Conservation (phyloP, 1,284 basidiomycete species). For the Cryptococcus maquisensis region DNA sequence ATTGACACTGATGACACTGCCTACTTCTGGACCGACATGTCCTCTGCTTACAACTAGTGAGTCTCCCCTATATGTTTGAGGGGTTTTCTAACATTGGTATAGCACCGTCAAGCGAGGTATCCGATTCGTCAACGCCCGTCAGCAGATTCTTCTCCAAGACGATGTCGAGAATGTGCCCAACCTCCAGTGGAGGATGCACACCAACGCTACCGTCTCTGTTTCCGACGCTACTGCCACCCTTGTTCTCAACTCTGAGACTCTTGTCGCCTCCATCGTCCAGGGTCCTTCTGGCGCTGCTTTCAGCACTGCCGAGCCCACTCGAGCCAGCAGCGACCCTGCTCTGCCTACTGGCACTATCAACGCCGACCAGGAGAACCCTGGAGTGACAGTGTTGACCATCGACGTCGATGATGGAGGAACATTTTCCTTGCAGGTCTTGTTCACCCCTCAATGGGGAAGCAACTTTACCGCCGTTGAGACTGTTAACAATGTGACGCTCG, state of each 20-base stretch:
- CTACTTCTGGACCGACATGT: slow-evolving; percentile 76
- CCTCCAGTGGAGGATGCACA: slow-evolving; percentile 92
- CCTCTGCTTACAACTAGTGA: slow-evolving; percentile 64
- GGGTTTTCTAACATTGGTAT: not conserved
- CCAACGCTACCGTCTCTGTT: slow-evolving; percentile 57
- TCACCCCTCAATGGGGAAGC: slow-evolving; percentile 75
- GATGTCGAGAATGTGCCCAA: slow-evolving; percentile 59
- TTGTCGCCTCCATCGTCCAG: slow-evolving; percentile 55
- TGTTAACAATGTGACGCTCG: slow-evolving; percentile 63
- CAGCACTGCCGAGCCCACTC: slow-evolving; percentile 38
- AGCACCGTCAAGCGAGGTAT: slow-evolving; percentile 69
- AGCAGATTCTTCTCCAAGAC: slow-evolving; percentile 87
- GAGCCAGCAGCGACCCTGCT: slow-evolving; percentile 61
- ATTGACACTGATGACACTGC: slow-evolving; percentile 69
- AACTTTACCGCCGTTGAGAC: slow-evolving; percentile 59
- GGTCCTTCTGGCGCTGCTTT: slow-evolving; percentile 45
- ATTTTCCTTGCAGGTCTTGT: slow-evolving; percentile 70
- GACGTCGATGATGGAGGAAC: slow-evolving; percentile 61
- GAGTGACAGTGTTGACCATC: slow-evolving; percentile 75
- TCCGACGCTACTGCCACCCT: slow-evolving; percentile 60
- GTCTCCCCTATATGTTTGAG: not conserved
- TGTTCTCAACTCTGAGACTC: slow-evolving; percentile 58
- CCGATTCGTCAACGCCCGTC: slow-evolving; percentile 77
- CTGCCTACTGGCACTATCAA: slow-evolving; percentile 54
- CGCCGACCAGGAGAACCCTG: slow-evolving; percentile 68